Percentiles rank a stretch among this genome's conserved stretches.
phyloP scores from a whole-genome alignment of 1,284 basidiomycete species.

The Psilocybe mexicana region DNA sequence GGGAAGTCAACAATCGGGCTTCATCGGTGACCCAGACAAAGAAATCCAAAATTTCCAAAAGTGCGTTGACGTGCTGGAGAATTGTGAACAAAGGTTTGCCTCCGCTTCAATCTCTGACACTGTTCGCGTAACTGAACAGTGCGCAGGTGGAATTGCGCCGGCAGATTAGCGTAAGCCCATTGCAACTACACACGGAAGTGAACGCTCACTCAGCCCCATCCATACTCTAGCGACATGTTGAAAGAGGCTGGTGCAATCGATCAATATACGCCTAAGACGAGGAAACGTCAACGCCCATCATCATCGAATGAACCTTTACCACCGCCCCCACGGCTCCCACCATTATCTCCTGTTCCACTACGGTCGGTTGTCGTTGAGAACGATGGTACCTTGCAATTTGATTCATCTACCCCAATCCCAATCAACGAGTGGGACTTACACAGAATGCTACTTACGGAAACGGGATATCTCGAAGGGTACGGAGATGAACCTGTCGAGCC shows the following conservation, averaged over 20 bases:
- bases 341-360: neutral
- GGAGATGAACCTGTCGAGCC: neutral
- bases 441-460: slow-evolving; percentile 24
- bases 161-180: slow-evolving; percentile 39
- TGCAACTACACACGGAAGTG: no score
- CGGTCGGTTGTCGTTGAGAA: neutral
- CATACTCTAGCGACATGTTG: slow-evolving; percentile 24
- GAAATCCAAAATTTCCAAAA: slow-evolving; percentile 67
- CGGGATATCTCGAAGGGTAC: slow-evolving; percentile 21
- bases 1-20: slow-evolving; percentile 59
- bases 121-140: neutral
- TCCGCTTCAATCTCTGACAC: neutral
- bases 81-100: slow-evolving; percentile 34
- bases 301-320: neutral
- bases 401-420: neutral
- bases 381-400: neutral
- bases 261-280: slow-evolving; percentile 14
- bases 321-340: neutral
- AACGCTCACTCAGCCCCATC: no score
- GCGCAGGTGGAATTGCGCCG: slow-evolving; percentile 34
- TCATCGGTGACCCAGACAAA: slow-evolving; percentile 49
- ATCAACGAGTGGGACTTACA: slow-evolving; percentile 24
- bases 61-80: slow-evolving; percentile 60
- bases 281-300: slow-evolving; percentile 15
- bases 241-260: slow-evolving; percentile 22